These are phyloP conservation scores for Aureobasidium uvarum DNA, from an alignment of 2,329 filamentous ascomycete genomes.

Conservation along the genomic window DNA sequence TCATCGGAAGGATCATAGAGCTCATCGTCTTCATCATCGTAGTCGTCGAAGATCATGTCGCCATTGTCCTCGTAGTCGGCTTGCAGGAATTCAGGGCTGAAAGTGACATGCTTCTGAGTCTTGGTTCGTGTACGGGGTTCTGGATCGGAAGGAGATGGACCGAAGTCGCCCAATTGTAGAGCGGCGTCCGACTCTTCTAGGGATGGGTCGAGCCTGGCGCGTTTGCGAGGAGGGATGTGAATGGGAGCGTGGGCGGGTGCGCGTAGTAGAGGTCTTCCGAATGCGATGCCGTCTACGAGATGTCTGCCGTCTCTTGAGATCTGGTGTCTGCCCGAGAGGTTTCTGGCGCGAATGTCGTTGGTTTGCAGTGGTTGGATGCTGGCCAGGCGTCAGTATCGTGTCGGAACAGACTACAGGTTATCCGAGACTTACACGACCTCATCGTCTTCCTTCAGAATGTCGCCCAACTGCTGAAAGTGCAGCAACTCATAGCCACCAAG, in stretches of 20 bases:
- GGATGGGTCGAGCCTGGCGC: constrained; percentile 43
- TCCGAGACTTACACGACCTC: constrained; percentile 65
- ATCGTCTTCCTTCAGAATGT: constrained; percentile 76
- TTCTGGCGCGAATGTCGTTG: constrained; percentile 69
- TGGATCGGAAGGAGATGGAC: not conserved
- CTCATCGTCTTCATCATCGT: constrained; percentile 27
- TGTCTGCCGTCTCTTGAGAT: constrained; percentile 76
- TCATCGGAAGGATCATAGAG: constrained; percentile 27
- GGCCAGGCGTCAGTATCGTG: not conserved
- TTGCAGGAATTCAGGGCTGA: constrained; percentile 8
- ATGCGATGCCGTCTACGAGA: constrained; percentile 80
- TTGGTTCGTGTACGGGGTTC: not conserved
- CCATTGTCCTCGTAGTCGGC: constrained; percentile 34
- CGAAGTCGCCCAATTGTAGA: not conserved
- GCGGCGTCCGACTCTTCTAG: constrained; percentile 10
- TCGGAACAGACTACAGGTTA: not conserved
- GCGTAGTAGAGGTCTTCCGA: constrained; percentile 70
- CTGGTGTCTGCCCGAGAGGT: constrained; percentile 74
- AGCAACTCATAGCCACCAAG: constrained; percentile 78
- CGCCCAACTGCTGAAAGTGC: constrained; percentile 72
- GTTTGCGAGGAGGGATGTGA: constrained; percentile 71
- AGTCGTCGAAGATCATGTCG: constrained; percentile 28
- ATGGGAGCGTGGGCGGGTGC: constrained; percentile 62
- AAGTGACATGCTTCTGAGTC: constrained; percentile 13
- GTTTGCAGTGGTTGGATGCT: constrained; percentile 77